phyloP scores from a whole-genome alignment of 2,329 filamentous ascomycete species.

The Xylaria sp. region DNA sequence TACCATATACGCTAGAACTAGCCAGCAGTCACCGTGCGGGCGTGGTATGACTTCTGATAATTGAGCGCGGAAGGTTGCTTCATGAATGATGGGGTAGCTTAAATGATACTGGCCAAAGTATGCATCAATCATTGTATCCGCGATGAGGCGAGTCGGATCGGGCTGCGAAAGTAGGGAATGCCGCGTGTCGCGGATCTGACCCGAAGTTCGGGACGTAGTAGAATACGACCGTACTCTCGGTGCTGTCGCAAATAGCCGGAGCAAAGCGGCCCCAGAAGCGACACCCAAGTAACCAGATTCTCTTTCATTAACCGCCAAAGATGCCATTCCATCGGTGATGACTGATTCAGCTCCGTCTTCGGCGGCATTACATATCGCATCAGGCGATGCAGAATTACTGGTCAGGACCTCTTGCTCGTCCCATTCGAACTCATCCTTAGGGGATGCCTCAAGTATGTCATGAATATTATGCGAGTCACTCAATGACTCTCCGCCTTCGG shows the following conservation, averaged over 20 bases:
- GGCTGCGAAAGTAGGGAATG: slow-evolving; percentile 19
- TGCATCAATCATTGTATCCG: slow-evolving; percentile 45
- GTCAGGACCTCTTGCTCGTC: slow-evolving; percentile 12
- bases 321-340: slow-evolving; percentile 35
- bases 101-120: slow-evolving; percentile 58
- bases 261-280: slow-evolving; percentile 16
- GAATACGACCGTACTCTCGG: not conserved
- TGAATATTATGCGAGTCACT: not conserved
- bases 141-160: slow-evolving; percentile 16
- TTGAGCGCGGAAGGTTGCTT: slow-evolving; percentile 39
- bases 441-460: slow-evolving; percentile 21
- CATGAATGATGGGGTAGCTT: slow-evolving; percentile 57
- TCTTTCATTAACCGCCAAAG: slow-evolving; percentile 22
- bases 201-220: slow-evolving; percentile 10
- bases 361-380: not conserved
- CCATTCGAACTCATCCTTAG: slow-evolving; percentile 23
- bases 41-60: slow-evolving; percentile 34
- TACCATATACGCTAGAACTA: slow-evolving; percentile 35
- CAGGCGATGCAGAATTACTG: slow-evolving; percentile 14
- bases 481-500: not conserved
- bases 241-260: slow-evolving; percentile 16
- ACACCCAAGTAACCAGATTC: slow-evolving; percentile 29
- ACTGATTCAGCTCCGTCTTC: slow-evolving; percentile 4
- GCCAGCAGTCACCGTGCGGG: slow-evolving; percentile 37
- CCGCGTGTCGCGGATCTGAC: slow-evolving; percentile 5